Evolutionary conservation across 768 basidiomycete species (phyloP).

Genomic region (Rubroboletus pulcherrimus): DNA sequence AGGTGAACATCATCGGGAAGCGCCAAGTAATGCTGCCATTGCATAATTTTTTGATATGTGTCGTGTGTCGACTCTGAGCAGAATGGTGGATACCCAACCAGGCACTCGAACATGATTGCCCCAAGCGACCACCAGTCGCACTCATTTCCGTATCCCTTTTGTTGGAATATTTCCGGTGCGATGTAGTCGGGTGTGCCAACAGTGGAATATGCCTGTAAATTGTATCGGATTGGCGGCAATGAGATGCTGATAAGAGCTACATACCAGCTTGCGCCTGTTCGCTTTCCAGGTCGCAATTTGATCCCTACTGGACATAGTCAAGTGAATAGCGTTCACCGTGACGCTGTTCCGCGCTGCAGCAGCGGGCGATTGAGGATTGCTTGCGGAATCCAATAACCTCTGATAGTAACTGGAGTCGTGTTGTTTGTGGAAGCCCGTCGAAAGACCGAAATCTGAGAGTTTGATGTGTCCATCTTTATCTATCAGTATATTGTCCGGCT

Average conservation of each 20-base stretch:
- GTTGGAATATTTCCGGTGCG: constrained; percentile 94
- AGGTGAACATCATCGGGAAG: constrained; percentile 96
- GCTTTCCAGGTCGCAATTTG: constrained; percentile 99
- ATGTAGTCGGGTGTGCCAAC: constrained; percentile 98
- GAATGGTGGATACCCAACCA: constrained; percentile 96
- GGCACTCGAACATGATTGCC: constrained; percentile 97
- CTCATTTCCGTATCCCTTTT: constrained; percentile 96
- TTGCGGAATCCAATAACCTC: constrained; percentile 69
- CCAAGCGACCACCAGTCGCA: constrained; percentile 99
- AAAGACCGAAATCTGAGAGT: constrained; percentile 96
- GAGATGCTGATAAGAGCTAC: constrained; percentile 18
- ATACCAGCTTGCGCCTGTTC: constrained; percentile 88
- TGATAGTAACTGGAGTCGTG: constrained; percentile 97
- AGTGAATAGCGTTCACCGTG: constrained; percentile 94
- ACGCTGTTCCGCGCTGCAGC: constrained; percentile 80
- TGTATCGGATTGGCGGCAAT: background rate
- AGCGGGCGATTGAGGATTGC: constrained; percentile 39
- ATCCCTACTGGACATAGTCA: constrained; percentile 92
- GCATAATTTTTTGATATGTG: constrained; percentile 96
- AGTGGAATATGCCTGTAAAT: constrained; percentile 85
- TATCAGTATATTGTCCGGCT: constrained; percentile 91
- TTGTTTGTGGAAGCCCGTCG: constrained; percentile 98
- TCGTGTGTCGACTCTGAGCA: constrained; percentile 96
- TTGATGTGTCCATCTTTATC: constrained; percentile 98
- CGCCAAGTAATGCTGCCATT: constrained; percentile 81